Base-by-base conservation (phyloP, 768 basidiomycete species). In the Boletus rubescentipes region DNA sequence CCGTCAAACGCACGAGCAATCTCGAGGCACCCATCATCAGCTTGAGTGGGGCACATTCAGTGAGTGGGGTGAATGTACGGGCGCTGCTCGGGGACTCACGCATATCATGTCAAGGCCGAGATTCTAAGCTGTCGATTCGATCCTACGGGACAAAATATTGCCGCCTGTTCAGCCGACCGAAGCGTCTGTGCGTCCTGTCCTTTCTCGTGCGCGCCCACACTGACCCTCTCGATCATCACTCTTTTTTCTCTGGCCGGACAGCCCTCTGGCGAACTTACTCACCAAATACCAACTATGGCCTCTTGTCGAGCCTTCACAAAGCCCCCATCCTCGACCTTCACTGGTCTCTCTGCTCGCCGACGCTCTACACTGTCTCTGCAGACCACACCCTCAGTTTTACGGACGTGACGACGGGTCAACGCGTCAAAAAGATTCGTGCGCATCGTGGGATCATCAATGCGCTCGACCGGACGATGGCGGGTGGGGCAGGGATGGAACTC, bases 1-100 rank as follows among this genome's bases (percentile, higher is more conserved):
- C 83, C 21, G 83, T 98, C 26, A 89, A 91, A 69, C 80, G 97
- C 42, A 99, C 97, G n/a, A 93, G 91, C 72, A 87, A 82, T 61
- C 80, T 98, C 37, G 88, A 93, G 62, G 93, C 94, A 39, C 97
- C 97, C 29, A 98, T 99, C 65, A 84, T 98, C 65, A 90, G 89
- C 63, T 76, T 99, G 57, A 79, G 84, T 15, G 91, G 96, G 2
- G 87, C 93, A 5, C 93, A 97, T 73, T 80, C 85, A 45, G 91
- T 95, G 72, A 63, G 89, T 76, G 21, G 23, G 3, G 1, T 23
- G 2, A 14, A 18, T 23, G n/a, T 23, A 7, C n/a, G 16, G 18
- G 9, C 29, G 12, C 52, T 4, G 11, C 21, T 62, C 12, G 14
- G 18, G 10, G 10, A 7, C 43, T 54, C 16, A 50, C 31, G 6